Evolutionary conservation across 768 basidiomycete genomes (phyloP), one percentile per base, ranked within the genome.

Genomic region (Strobilomyces dryophilus): DNA sequence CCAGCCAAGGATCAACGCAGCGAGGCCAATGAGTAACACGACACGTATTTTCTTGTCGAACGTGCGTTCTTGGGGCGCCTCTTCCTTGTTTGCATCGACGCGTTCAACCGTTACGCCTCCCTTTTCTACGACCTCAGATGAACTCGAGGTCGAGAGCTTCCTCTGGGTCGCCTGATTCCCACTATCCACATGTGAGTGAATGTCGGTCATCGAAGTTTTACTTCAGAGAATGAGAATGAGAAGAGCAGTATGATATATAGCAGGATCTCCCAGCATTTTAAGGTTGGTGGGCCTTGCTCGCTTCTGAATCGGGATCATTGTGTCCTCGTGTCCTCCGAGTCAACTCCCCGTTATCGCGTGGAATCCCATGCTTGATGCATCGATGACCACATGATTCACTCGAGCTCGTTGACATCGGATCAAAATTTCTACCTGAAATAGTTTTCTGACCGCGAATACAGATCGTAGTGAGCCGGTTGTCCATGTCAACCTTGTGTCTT

Each of bases 1-100:
- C 90, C 90, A 93, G 39, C 80, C 90, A 40, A 92, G 73, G 58
- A 93, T 89, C 46, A 84, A 65, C 12, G 75, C 61, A 10, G 84
- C 85, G 1, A 85, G 56, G 15, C 60, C 80, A 44, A 67, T 68
- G 34, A 91, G 72, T 44, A 83, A 64, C 59, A 71, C 71, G n/a
- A 76, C 74, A 12, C 77, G 73, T 49, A 69, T 59, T 51, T 51
- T 69, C 53, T 52, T 60, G 34, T 61, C 37, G n/a, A 53, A 47
- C 6, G 39, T 35, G 10, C 40, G 51, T 37, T 45, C 41, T 36
- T 26, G 41, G 21, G 27, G 2, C 4, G 14, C 46, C 9, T 51
- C 52, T 52, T 53, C 55, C 15, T 59, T 58, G 18, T 58, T 40
- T 8, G 37, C 49, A 27, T 44, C 35, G 7, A 43, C 54, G 0